Conservation (phyloP, 1,139 yeast species). For the Torulaspora pretoriensis region DNA sequence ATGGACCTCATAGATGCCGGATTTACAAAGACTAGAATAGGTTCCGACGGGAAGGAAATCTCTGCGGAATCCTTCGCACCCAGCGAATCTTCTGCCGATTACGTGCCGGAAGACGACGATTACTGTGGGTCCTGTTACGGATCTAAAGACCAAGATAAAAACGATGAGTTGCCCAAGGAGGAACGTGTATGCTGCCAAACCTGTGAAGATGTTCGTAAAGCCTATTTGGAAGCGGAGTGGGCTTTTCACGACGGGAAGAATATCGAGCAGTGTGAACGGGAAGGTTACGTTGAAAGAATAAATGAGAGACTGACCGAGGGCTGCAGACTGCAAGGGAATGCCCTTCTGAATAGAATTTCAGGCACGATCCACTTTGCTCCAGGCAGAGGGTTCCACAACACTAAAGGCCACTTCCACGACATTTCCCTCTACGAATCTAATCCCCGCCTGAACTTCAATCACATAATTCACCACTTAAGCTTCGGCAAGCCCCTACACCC, state of each 20-base stretch:
- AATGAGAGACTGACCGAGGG: constrained; percentile 70
- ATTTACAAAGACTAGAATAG: constrained; percentile 64
- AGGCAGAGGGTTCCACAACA: constrained; percentile 57
- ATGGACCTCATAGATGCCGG: constrained; percentile 67
- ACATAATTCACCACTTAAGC: constrained; percentile 70
- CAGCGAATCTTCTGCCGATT: constrained; percentile 27
- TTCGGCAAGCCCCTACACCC: constrained; percentile 64
- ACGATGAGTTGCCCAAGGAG: constrained; percentile 40
- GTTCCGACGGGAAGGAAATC: constrained; percentile 25
- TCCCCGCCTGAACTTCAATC: constrained; percentile 63
- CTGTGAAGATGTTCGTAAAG: constrained; percentile 75
- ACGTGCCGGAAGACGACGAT: constrained; percentile 34
- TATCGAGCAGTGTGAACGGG: constrained; percentile 84
- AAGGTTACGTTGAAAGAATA: constrained; percentile 69
- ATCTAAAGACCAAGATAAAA: constrained; percentile 59
- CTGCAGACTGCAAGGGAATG: constrained; percentile 76
- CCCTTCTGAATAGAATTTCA: constrained; percentile 75
- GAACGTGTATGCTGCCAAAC: constrained; percentile 71
- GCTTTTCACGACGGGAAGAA: constrained; percentile 83
- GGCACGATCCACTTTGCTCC: constrained; percentile 97
- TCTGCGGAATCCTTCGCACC: constrained; percentile 36
- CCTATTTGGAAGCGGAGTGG: constrained; percentile 79
- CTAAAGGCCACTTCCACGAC: constrained; percentile 76
- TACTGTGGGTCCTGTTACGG: constrained; percentile 94
- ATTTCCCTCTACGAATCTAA: constrained; percentile 60